Percentiles rank a stretch among this genome's conserved stretches.
These are phyloP conservation scores for Colletotrichum sp. DNA, from an alignment of 2,329 filamentous ascomycete species.

Conservation along the genomic window DNA sequence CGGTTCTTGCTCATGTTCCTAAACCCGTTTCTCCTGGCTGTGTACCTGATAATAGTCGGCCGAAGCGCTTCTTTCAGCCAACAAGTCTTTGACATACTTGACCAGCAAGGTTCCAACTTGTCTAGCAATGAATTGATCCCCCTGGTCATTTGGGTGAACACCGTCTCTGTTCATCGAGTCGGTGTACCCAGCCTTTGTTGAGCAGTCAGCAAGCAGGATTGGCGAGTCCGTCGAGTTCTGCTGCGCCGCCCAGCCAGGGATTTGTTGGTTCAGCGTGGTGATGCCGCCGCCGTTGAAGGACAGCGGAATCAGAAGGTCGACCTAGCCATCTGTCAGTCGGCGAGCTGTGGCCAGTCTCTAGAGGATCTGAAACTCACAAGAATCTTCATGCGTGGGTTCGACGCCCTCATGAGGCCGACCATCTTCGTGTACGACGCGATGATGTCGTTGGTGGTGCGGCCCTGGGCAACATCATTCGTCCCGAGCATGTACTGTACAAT, in stretches of 20 bases:
- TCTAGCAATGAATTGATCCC: conserved; percentile 38
- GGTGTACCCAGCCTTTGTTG: conserved; percentile 35
- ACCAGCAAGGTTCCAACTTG: conserved; percentile 36
- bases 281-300: conserved; percentile 31
- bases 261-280: conserved; percentile 37
- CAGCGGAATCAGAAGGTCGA: conserved; percentile 45
- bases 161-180: conserved; percentile 39
- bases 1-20: rapidly evolving
- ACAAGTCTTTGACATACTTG: conserved; percentile 31
- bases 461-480: conserved; percentile 46
- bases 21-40: background rate
- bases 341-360: rapidly evolving
- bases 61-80: background rate
- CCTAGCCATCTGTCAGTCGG: conserved; percentile 23
- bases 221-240: conserved; percentile 41
- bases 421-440: conserved; percentile 44
- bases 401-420: conserved; percentile 37
- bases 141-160: conserved; percentile 42
- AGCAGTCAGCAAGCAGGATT: conserved; percentile 44
- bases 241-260: conserved; percentile 40
- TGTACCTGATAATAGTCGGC: background rate
- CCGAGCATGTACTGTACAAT: conserved; percentile 52
- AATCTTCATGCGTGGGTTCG: conserved; percentile 43
- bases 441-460: conserved; percentile 35
- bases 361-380: conserved; percentile 32